Base-by-base conservation (phyloP, 1,139 yeast genomes). In the Candida pseudoviswanathii region DNA sequence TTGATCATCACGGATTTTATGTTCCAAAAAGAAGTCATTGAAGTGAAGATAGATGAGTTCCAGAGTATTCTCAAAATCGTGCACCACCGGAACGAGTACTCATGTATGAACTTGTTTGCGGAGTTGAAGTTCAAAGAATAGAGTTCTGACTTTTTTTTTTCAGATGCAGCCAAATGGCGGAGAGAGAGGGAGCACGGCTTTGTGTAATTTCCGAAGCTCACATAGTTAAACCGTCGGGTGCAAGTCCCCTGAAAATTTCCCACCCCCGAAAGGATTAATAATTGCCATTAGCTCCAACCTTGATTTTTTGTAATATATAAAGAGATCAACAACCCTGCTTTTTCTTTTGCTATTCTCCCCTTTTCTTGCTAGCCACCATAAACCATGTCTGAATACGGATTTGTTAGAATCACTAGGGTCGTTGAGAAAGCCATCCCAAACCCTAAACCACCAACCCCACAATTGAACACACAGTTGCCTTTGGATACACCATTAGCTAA, bases 331-430 rank as follows among this genome's bases (percentile, higher is more conserved):
- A 31, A 8, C 7, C 5, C 9, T 11, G 5, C 24, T 11, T 11
- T 33, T 22, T 41, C 21, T 25, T 25, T 42, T 32, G 3, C 16
- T 32, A 22, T 37, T n/a, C n/a, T 24, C 10, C 25, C 16, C 9
- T n/a, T 25, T 41, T 41, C 8, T 41, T 16, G 16, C 21, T 7
- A 32, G 5, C 3, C 29, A 43, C 2, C 5, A 25, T 27, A 34
- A 8, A 36, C 16, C 34, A 69, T 68, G 71, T 63, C 69, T 27
- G 49, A 50, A 25, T 69, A 68, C 62, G 76, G 76, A 25, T 71
- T 71, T 52, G 58, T 57, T 32, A 60, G 67, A 51, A 64, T 69
- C 27, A 61, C 66, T 25, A 61, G 75, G 48, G 73, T 68, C 47
- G 60, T 68, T 11, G 51, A 53, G 25, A 44, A 54, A 34, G 75